These are phyloP conservation scores for Aeminium ludgeri DNA, from an alignment of 495 filamentous ascomycete genomes.

Conservation along the genomic window DNA sequence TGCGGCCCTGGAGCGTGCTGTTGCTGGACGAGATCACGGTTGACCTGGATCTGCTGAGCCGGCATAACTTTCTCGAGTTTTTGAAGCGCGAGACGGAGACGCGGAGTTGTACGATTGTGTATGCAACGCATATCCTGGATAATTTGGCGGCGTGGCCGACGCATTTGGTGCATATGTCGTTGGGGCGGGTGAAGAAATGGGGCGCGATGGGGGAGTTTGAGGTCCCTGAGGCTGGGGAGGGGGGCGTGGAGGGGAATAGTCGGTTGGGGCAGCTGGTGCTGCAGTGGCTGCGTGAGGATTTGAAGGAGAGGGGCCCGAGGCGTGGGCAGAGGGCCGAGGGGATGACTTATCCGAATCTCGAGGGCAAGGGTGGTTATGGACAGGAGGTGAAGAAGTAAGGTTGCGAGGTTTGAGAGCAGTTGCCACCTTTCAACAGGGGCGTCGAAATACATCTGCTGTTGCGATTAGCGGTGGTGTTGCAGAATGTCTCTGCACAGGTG, in stretches of 20 bases:
- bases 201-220: slow-evolving; percentile 47
- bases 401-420: no score
- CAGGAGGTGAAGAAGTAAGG: slow-evolving; percentile 39
- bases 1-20: slow-evolving; percentile 83
- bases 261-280: slow-evolving; percentile 71
- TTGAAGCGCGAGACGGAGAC: slow-evolving; percentile 71
- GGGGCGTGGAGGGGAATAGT: slow-evolving; percentile 45
- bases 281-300: slow-evolving; percentile 69
- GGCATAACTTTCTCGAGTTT: slow-evolving; percentile 73
- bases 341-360: slow-evolving; percentile 46
- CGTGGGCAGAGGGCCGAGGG: slow-evolving; percentile 40
- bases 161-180: slow-evolving; percentile 85
- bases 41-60: slow-evolving; percentile 73
- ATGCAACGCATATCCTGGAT: slow-evolving; percentile 94
- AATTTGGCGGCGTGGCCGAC: slow-evolving; percentile 85
- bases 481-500: no score
- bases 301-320: slow-evolving; percentile 64
- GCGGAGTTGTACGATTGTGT: slow-evolving; percentile 77
- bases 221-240: slow-evolving; percentile 25
- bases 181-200: slow-evolving; percentile 72
- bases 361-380: slow-evolving; percentile 70
- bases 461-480: no score
- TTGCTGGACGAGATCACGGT: slow-evolving; percentile 96
- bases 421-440: no score
- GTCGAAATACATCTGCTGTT: no score